phyloP scores from a whole-genome alignment of 177 flowering plant species.

The Vitis hybrid region DNA sequence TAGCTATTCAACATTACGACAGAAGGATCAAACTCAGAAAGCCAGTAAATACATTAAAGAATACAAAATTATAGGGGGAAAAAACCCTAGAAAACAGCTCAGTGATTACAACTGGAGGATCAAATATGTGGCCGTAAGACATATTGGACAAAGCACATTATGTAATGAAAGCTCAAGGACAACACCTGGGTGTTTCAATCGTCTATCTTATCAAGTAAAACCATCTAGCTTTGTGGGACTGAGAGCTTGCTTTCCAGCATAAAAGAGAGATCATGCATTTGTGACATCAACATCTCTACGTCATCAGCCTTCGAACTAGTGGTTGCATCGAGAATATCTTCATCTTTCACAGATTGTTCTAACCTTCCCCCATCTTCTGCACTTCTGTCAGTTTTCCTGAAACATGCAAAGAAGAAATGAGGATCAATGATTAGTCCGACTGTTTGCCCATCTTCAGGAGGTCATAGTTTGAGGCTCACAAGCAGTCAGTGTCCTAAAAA shows the following conservation, averaged over 20 bases:
- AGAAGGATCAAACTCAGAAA: no score
- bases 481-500: no score
- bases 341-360: slow-evolving; percentile 4
- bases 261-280: slow-evolving; percentile 88
- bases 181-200: slow-evolving; percentile 4
- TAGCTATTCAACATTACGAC: no score
- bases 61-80: no score
- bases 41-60: no score
- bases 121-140: no score
- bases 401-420: slow-evolving; percentile 14
- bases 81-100: no score
- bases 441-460: not conserved
- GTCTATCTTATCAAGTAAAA: slow-evolving; percentile 13
- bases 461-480: no score
- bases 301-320: slow-evolving; percentile 20
- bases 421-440: not conserved
- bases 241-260: slow-evolving; percentile 69
- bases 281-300: slow-evolving; percentile 53
- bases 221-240: slow-evolving; percentile 40
- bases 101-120: no score
- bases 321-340: slow-evolving; percentile 1
- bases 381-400: slow-evolving; percentile 20
- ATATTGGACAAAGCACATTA: not conserved
- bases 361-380: slow-evolving; percentile 16
- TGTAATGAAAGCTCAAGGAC: not conserved